These are phyloP conservation scores for Cryptosporidium viatorum DNA, from an alignment of 169 alveolate species.

Conservation along the genomic window DNA sequence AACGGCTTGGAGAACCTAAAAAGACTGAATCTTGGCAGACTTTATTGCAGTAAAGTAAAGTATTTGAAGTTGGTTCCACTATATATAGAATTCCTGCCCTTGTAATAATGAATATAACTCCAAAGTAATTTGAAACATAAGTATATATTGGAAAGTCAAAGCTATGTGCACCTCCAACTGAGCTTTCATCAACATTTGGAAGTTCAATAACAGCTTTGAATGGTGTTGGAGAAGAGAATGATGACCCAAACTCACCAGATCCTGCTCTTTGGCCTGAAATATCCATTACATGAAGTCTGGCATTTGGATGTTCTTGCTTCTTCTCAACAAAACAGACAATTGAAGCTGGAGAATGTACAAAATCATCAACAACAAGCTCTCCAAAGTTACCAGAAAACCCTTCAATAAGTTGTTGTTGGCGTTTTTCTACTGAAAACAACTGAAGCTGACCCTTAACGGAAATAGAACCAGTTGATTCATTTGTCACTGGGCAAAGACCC, in stretches of 20 bases:
- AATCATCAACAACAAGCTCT: slow-evolving; percentile 87
- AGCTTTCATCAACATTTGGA: slow-evolving; percentile 76
- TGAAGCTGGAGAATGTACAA: slow-evolving; percentile 79
- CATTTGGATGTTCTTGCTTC: slow-evolving; percentile 87
- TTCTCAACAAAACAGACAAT: slow-evolving; percentile 93
- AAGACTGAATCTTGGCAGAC: slow-evolving; percentile 63
- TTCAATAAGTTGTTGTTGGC: slow-evolving; percentile 93
- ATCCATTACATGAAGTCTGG: slow-evolving; percentile 94
- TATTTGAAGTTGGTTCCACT: slow-evolving; percentile 76
- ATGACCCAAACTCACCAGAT: slow-evolving; percentile 48
- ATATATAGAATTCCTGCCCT: slow-evolving; percentile 86
- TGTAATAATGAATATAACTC: slow-evolving; percentile 82
- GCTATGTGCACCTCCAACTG: slow-evolving; percentile 76
- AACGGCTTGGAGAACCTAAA: slow-evolving; percentile 70
- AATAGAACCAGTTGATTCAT: slow-evolving; percentile 86
- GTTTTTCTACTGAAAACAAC: slow-evolving; percentile 91
- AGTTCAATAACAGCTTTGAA: slow-evolving; percentile 77
- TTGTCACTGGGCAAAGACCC: slow-evolving; percentile 89
- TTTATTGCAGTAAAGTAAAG: slow-evolving; percentile 23
- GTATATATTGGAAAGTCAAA: slow-evolving; percentile 82
- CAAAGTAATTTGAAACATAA: slow-evolving; percentile 56
- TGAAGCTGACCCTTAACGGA: slow-evolving; percentile 94
- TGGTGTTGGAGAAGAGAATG: slow-evolving; percentile 70
- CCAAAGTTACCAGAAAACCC: slow-evolving; percentile 96
- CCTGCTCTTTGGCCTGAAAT: slow-evolving; percentile 83